Evolutionary conservation across 495 filamentous ascomycete genomes (phyloP).

Genomic region (Cercophora sp.): DNA sequence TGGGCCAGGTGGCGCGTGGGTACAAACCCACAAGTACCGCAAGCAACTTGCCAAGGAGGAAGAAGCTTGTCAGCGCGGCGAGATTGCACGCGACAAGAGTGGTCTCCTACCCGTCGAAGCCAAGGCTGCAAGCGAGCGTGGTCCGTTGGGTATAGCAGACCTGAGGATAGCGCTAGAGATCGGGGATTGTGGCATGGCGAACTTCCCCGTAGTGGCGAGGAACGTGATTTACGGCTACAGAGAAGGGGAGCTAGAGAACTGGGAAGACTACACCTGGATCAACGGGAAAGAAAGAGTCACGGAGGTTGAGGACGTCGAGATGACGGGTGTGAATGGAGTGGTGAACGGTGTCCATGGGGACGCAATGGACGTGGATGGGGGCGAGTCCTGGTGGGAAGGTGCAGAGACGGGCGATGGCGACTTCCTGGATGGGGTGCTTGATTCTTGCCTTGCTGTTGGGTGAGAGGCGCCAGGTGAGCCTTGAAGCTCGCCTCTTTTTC

Average conservation of each 20-base stretch:
- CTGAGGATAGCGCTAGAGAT: slow-evolving; percentile 70
- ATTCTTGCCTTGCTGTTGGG: slow-evolving; percentile 46
- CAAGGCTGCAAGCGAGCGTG: slow-evolving; percentile 60
- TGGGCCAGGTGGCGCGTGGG: slow-evolving; percentile 61
- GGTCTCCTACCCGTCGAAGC: slow-evolving; percentile 75
- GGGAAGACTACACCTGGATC: slow-evolving; percentile 49
- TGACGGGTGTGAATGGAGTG: slow-evolving; percentile 33
- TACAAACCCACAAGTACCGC: slow-evolving; percentile 76
- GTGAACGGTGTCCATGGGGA: slow-evolving; percentile 45
- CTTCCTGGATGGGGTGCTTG: slow-evolving; percentile 65
- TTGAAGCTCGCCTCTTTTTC: neutral
- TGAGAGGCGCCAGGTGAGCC: slow-evolving; percentile 1
- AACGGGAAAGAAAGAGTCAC: slow-evolving; percentile 30
- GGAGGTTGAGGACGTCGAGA: slow-evolving; percentile 25
- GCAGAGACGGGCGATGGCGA: slow-evolving; percentile 56
- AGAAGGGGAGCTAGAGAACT: slow-evolving; percentile 70
- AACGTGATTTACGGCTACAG: slow-evolving; percentile 68
- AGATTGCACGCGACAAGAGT: slow-evolving; percentile 61
- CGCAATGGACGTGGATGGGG: slow-evolving; percentile 64
- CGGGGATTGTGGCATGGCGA: slow-evolving; percentile 66
- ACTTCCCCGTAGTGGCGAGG: slow-evolving; percentile 70
- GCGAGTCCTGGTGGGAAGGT: slow-evolving; percentile 71
- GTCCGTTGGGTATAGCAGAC: slow-evolving; percentile 72
- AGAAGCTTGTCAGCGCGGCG: slow-evolving; percentile 58
- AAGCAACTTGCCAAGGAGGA: slow-evolving; percentile 71